Conservation (phyloP, 2,329 filamentous ascomycete species). For the Colletotrichum sp. region DNA sequence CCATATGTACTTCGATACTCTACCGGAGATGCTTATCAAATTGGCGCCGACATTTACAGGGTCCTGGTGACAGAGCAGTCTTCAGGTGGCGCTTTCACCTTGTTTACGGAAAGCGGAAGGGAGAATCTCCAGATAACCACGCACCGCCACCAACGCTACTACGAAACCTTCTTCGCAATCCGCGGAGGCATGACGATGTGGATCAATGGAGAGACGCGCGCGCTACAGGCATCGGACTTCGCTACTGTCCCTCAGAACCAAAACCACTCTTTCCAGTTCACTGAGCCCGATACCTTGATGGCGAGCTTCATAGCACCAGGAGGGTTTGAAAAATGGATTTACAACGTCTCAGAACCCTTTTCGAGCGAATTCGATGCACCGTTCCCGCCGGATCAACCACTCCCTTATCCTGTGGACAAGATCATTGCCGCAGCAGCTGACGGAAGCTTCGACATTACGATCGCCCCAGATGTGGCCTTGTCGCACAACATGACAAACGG, state of each 20-base stretch:
- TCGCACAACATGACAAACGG: background rate
- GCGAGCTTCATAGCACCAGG: background rate
- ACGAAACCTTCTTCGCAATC: no score
- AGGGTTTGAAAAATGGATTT: background rate
- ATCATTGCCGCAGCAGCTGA: background rate
- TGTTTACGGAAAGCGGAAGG: no score
- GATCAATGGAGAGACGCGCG: background rate
- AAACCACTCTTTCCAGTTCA: background rate
- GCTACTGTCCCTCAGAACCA: background rate
- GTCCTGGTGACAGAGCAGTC: no score
- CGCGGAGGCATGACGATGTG: no score
- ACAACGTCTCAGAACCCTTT: background rate
- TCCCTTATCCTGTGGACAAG: background rate
- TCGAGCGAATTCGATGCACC: background rate
- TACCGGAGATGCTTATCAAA: no score
- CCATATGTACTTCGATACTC: no score
- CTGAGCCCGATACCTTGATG: background rate
- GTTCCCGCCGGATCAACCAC: background rate
- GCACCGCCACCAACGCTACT: no score
- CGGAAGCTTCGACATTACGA: background rate
- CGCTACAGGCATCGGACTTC: background rate
- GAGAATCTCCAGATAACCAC: no score
- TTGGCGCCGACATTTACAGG: no score
- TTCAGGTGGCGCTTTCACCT: no score
- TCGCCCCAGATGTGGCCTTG: background rate